Base-by-base conservation (phyloP, 495 filamentous ascomycete species). In the Penicillium turbatum region DNA sequence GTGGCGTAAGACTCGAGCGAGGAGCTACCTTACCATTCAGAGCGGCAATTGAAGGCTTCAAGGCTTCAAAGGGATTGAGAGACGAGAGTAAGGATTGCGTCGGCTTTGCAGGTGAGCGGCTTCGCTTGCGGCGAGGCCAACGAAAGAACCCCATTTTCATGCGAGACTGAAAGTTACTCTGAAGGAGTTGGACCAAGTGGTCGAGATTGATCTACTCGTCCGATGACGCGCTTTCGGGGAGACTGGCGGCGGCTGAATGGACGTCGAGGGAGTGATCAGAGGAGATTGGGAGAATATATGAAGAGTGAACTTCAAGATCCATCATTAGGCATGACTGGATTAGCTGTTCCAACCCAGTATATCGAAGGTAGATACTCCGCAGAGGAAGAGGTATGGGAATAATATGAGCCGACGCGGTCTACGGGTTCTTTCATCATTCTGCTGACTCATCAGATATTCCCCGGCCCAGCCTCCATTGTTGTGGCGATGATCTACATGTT, bases 91-190 rank as follows among this genome's bases (percentile, higher is more conserved):
- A 13, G 1, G 38, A 2, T 10, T 36, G 17, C 8, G 24, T 32
- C 37, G 24, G 34, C 36, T 29, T 42, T 11, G 27, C 3, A 24
- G 19, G 13, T 1, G 45, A 47, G 35, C 24, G 8, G 46, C 39
- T 43, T 31, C 47, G 35, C 47, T 54, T 57, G 34, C 35, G 36
- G 8, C 49, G 29, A 36, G 43, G 15, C 29, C 38, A 53, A 16
- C 19, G 15, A n/a, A 53, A 53, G 15, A 39, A 6, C 17, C 52
- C 52, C 52, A 55, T 55, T n/a, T n/a, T 55, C 19, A 29, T 11
- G 43, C 11, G 29, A 47, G 10, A 10, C 6, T 8, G 11, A 29
- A 31, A 27, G 9, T 17, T 15, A 32, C n/a, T 13, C 32, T 30
- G 31, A 19, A 21, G 27, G 15, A 38, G 40, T 24, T 13, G 17